A percentile compares a stretch with the other conserved stretches of the same genome.
Evolutionary conservation across 208 protist genomes (phyloP).

Genomic region (Leishmania major): DNA sequence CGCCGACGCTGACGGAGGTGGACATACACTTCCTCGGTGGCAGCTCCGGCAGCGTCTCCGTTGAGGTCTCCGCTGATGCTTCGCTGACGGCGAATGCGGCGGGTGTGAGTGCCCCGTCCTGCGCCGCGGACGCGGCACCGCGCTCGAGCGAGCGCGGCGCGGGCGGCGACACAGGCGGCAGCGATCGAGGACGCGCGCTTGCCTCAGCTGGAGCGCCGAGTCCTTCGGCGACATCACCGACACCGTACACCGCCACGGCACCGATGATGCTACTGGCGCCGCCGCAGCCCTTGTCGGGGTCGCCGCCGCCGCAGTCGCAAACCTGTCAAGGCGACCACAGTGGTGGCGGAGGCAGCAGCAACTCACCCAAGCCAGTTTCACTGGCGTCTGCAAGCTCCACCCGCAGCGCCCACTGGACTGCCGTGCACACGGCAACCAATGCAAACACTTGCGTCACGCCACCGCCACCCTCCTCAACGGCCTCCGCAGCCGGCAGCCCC

Average conservation of each 20-base stretch:
- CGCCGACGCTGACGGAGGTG: background rate
- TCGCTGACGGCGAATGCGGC: background rate
- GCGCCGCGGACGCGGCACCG: background rate
- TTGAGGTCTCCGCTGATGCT: background rate
- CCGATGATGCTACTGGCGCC: background rate
- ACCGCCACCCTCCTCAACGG: conserved; percentile 10
- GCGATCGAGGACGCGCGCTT: background rate
- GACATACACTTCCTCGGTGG: background rate
- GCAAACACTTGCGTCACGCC: conserved; percentile 25
- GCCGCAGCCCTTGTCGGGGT: background rate
- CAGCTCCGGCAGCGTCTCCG: background rate
- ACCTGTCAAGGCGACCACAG: background rate
- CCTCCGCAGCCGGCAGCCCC: background rate
- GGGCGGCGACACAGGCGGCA: conserved; percentile 2
- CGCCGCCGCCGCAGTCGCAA: background rate
- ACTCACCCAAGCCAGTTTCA: background rate
- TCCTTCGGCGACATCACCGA: background rate
- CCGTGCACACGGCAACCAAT: conserved; percentile 35
- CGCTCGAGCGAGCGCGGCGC: background rate
- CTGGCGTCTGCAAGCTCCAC: background rate
- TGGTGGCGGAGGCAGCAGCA: background rate
- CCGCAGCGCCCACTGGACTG: conserved; percentile 24
- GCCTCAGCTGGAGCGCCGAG: background rate
- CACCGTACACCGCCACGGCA: background rate
- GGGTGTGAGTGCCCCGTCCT: background rate